These are phyloP conservation scores for Paramecium sonneborni DNA, from an alignment of 73 alveolate genomes.

Conservation along the genomic window DNA sequence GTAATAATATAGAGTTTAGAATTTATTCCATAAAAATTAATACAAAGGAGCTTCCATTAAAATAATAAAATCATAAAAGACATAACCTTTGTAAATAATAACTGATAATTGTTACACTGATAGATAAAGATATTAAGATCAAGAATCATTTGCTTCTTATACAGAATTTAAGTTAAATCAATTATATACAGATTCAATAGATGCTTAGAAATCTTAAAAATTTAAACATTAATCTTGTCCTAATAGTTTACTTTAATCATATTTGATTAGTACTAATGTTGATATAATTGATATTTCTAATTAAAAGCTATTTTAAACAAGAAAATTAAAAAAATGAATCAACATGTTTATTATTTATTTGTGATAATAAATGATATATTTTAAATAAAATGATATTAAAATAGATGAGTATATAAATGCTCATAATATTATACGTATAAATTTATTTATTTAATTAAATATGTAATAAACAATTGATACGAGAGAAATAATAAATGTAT, in stretches of 20 bases:
- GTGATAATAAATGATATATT: neutral
- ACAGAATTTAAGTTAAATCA: neutral
- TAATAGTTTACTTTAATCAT: neutral
- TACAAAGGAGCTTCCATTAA: no score
- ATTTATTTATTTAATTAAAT: neutral
- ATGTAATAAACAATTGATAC: slow-evolving; percentile 32
- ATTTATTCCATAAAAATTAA: neutral
- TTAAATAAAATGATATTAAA: neutral
- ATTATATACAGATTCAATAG: neutral
- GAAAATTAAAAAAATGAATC: neutral
- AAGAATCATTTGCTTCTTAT: neutral
- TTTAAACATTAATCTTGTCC: neutral
- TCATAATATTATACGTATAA: slow-evolving; percentile 1
- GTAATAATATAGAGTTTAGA: no score
- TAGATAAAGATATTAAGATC: neutral
- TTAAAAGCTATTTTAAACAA: neutral
- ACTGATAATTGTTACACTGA: neutral
- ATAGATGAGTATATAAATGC: neutral
- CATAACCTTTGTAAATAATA: neutral
- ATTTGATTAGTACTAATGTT: neutral
- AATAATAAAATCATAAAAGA: no score
- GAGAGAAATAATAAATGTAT: slow-evolving; percentile 41
- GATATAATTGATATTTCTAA: neutral
- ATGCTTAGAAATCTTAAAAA: neutral
- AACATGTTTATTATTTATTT: neutral